A percentile compares a stretch with the other conserved stretches of the same genome.
Conservation (phyloP, 2,329 filamentous ascomycete genomes). For the Colletotrichum godetiae region DNA sequence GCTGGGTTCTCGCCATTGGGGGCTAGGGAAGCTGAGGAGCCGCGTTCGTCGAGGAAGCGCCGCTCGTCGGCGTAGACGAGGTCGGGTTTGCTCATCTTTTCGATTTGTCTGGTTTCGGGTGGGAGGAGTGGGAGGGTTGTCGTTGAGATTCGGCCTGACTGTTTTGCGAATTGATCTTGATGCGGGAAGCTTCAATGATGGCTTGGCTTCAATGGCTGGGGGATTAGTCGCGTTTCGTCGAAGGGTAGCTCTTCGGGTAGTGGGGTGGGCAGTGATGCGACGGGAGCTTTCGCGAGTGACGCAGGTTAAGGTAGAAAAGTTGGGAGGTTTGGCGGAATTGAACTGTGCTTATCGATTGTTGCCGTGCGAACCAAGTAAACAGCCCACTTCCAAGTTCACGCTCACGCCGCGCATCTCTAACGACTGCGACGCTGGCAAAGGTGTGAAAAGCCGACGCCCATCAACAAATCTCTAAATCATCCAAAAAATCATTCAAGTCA, state of each 20-base stretch:
- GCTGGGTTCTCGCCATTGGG: conserved; percentile 92
- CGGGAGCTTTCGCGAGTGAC: conserved; percentile 5
- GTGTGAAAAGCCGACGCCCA: neutral
- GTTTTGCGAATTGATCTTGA: conserved; percentile 11
- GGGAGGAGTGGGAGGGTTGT: conserved; percentile 32
- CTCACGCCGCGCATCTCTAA: conserved; percentile 14
- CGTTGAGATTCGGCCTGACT: conserved; percentile 8
- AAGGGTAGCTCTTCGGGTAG: neutral
- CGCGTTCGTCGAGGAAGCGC: conserved; percentile 89
- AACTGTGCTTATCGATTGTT: conserved; percentile 56
- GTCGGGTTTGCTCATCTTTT: conserved; percentile 52
- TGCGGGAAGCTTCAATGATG: conserved; percentile 2
- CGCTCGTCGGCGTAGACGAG: conserved; percentile 83
- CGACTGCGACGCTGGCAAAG: conserved; percentile 5
- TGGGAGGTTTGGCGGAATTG: neutral
- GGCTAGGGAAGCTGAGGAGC: conserved; percentile 79
- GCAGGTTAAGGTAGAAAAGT: conserved; percentile 25
- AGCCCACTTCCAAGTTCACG: conserved; percentile 26
- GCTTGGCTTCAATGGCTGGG: conserved; percentile 21
- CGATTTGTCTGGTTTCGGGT: neutral
- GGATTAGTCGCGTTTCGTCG: neutral
- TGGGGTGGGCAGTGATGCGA: neutral
- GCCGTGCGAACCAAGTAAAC: conserved; percentile 51
- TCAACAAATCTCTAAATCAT: neutral
- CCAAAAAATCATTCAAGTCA: neutral